Conservation (phyloP, 345 rosid species). For the Hibiscus tridactylites region DNA sequence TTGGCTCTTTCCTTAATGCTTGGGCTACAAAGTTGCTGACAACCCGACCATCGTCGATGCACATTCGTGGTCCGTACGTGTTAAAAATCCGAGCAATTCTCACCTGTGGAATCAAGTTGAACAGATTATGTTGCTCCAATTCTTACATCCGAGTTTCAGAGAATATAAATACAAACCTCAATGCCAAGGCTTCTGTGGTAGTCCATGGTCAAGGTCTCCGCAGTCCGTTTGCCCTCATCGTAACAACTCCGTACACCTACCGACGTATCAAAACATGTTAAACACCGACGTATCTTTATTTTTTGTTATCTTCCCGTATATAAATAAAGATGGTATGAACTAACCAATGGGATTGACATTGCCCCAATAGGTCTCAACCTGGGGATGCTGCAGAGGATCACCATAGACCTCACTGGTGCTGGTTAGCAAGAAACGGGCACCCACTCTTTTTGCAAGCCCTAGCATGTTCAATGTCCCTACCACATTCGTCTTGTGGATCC, state of each 20-base stretch:
- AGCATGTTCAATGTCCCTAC: slow-evolving; percentile 79
- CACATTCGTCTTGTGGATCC: slow-evolving; percentile 66
- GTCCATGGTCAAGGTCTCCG: slow-evolving; percentile 78
- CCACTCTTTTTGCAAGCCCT: slow-evolving; percentile 72
- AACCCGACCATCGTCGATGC: slow-evolving; percentile 82
- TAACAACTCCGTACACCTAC: slow-evolving; percentile 77
- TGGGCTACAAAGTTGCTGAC: slow-evolving; percentile 88
- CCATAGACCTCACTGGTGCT: slow-evolving; percentile 90
- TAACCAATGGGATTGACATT: slow-evolving; percentile 82
- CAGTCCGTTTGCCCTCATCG: slow-evolving; percentile 84
- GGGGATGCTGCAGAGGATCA: slow-evolving; percentile 86
- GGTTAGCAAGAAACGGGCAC: slow-evolving; percentile 71
- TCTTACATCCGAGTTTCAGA: background rate
- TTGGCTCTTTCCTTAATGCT: slow-evolving; percentile 75
- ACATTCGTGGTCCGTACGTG: slow-evolving; percentile 86
- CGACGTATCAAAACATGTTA: background rate
- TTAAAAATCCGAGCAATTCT: slow-evolving; percentile 80
- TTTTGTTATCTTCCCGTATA: no score
- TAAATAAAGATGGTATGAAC: background rate
- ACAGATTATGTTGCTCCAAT: background rate
- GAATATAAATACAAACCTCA: slow-evolving; percentile 37
- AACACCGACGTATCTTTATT: no score
- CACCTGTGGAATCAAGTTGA: slow-evolving; percentile 29
- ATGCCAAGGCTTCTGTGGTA: slow-evolving; percentile 64
- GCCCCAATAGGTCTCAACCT: slow-evolving; percentile 84